Base-by-base conservation (phyloP, 164 flowering plant species). In the Magnolia sinica region DNA sequence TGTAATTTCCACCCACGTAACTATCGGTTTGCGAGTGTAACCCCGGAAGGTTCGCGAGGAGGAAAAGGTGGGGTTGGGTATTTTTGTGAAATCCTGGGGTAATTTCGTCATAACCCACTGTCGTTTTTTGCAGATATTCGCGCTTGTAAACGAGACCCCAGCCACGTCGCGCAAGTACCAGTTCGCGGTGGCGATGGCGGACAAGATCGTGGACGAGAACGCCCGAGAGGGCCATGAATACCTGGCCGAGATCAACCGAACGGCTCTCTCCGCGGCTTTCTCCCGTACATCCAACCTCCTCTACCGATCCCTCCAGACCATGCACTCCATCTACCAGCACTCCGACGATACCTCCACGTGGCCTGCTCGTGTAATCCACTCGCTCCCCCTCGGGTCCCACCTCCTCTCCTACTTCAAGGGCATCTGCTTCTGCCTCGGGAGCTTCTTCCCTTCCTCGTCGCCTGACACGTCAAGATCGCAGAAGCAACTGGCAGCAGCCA, bases 131-230 rank as follows among this genome's bases (percentile, higher is more conserved):
- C 82, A 86, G 90, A 78, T 86, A 2, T 72, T 89, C 45, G 74
- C 74, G 14, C 63, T 89, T 1, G 1, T 87, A 24, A 89, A 82
- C 59, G 87, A 87, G 24, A 85, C 82, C 0, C 89, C 89, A 1
- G 87, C 85, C 2, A 67, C 87, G 0, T 89, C 90, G 4, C 75
- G 85, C 68, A 89, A 89, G 64, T 89, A 89, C 84, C 88, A 86
- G 70, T 85, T 87, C 45, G 88, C 87, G 1, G 79, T 86, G 71
- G 80, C 88, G 8, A 84, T 89, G 90, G 92, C 89, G 0, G 90
- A 87, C 51, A 80, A 51, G 74, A 84, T 86, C 68, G 82, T 89
- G 74, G 89, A 87, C 20, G 90, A 84, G 45, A 89, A 89, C 78
- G 71, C 78, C 22, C 70, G 83, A 23, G 68, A 64, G 16, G 88